These are phyloP conservation scores for Erysimum cheiri DNA, from an alignment of 441 rosid species.

Conservation along the genomic window DNA sequence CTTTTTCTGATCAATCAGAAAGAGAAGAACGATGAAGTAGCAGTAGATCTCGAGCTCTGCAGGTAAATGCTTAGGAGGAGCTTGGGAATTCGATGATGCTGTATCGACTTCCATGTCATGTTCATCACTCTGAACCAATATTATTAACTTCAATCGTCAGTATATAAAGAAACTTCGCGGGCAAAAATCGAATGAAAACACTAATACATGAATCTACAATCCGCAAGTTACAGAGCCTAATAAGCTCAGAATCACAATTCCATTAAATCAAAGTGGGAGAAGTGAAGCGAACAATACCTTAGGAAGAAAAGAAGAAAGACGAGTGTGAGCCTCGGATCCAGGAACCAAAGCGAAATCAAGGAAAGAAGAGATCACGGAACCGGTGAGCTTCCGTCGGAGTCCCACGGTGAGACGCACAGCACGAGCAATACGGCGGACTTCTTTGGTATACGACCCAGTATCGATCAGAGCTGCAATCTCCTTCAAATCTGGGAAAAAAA, in stretches of 20 bases:
- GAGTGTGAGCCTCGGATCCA: constrained; percentile 53
- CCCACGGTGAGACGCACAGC: constrained; percentile 59
- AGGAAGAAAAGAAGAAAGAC: constrained; percentile 51
- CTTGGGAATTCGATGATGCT: constrained; percentile 49
- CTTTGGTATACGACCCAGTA: constrained; percentile 53
- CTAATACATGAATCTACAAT: background rate
- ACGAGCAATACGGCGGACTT: constrained; percentile 58
- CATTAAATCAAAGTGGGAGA: background rate
- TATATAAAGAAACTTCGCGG: background rate
- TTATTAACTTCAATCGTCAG: background rate
- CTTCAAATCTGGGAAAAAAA: constrained; percentile 49
- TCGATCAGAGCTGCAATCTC: constrained; percentile 57
- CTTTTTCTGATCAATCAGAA: constrained; percentile 62
- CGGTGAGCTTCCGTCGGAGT: constrained; percentile 53
- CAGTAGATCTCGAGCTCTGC: constrained; percentile 63
- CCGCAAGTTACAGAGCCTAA: background rate
- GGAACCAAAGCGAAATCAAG: constrained; percentile 52
- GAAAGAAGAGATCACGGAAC: constrained; percentile 48
- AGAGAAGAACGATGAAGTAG: constrained; percentile 63
- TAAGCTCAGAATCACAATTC: background rate
- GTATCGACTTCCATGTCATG: constrained; percentile 68
- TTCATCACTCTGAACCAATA: constrained; percentile 51
- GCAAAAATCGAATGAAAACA: background rate
- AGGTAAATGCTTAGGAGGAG: constrained; percentile 50
- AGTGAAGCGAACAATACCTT: constrained; percentile 40